Base-by-base conservation (phyloP, 2,329 filamentous ascomycete species). In the Colletotrichum sp. region DNA sequence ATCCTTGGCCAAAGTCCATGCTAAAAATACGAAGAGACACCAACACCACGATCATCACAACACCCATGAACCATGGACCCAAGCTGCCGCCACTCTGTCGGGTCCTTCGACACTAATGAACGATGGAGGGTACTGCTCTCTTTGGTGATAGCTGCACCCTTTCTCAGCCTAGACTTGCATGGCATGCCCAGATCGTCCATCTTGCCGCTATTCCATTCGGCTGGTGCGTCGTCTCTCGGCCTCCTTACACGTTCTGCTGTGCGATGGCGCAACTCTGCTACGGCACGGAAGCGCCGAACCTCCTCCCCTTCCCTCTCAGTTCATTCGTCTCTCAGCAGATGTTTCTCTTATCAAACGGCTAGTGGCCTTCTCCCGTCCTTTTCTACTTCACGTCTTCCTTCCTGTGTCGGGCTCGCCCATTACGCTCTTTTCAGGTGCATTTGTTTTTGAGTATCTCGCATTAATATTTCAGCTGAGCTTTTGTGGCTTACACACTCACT, bases 11-110 rank as follows among this genome's bases (percentile, higher is more conserved):
- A 24, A 8, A 28, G 30, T 24, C 59, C 52, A 15, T 15, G 44
- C 73, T 59, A 69, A 69, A 76, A 74, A 76, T 74, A 76, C 74
- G 74, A 65, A 74, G 55, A 57, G 21, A 28, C 24, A 32, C 26
- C 16, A 60, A 34, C 28, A 21, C 21, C 39, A 39, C 28, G 18
- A 62, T 59, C 13, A 39, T 49, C 39, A 49, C 52, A 62, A 62
- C 55, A 69, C 24, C 44, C 32, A 32, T 18, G 30, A 24, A 32
- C 55, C 36, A 55, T 63, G 8, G 32, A 36, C 62, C 72, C 55
- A 34, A 69, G 36, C 65, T 39, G 16, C 36, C 28, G 36, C 36
- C 30, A 30, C 44, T n/a, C 39, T 30, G 39, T 64, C 21, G 52
- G 64, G 21, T 13, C 30, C 39, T 49, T 59, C 21, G 26, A 52